These are phyloP conservation scores for Gynostemma pentaphyllum DNA, from an alignment of 306 rosid species.

Conservation along the genomic window DNA sequence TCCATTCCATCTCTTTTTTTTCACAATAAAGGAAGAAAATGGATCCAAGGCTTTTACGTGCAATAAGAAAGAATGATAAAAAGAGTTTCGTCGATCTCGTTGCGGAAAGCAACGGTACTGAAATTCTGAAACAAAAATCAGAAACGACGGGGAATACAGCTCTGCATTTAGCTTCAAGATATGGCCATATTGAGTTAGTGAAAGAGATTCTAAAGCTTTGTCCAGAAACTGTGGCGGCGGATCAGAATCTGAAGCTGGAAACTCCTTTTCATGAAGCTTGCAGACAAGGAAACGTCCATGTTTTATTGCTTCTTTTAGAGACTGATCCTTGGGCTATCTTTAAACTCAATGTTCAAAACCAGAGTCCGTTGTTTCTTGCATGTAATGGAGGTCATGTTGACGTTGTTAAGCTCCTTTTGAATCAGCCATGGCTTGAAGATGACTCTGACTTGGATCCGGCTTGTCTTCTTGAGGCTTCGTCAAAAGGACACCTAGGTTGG, in stretches of 20 bases:
- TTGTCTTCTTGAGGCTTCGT: constrained; percentile 39
- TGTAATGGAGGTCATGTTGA: constrained; percentile 24
- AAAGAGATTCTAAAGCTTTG: constrained; percentile 30
- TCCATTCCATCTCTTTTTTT: not conserved
- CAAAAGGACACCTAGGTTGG: constrained; percentile 50
- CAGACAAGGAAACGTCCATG: constrained; percentile 21
- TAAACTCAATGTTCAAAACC: constrained; percentile 26
- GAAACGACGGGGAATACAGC: constrained; percentile 31
- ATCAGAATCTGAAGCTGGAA: constrained; percentile 34
- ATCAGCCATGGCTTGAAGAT: constrained; percentile 19
- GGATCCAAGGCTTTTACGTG: constrained; percentile 41
- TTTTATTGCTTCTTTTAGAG: constrained; percentile 34
- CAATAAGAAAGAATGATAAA: constrained; percentile 28
- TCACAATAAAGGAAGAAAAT: constrained; percentile 5
- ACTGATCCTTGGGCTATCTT: constrained; percentile 28
- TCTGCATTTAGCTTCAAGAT: constrained; percentile 51
- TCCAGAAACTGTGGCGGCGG: constrained; percentile 32
- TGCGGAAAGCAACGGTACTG: constrained; percentile 26
- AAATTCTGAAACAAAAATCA: constrained; percentile 30
- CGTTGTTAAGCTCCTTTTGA: constrained; percentile 31
- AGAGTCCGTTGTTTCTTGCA: constrained; percentile 33
- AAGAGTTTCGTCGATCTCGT: constrained; percentile 23
- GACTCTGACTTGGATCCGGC: constrained; percentile 27
- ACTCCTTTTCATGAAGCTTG: constrained; percentile 64
- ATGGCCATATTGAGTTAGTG: constrained; percentile 36